Conservation (phyloP, 495 filamentous ascomycete species). For the Hypoxylon cercidicola region DNA sequence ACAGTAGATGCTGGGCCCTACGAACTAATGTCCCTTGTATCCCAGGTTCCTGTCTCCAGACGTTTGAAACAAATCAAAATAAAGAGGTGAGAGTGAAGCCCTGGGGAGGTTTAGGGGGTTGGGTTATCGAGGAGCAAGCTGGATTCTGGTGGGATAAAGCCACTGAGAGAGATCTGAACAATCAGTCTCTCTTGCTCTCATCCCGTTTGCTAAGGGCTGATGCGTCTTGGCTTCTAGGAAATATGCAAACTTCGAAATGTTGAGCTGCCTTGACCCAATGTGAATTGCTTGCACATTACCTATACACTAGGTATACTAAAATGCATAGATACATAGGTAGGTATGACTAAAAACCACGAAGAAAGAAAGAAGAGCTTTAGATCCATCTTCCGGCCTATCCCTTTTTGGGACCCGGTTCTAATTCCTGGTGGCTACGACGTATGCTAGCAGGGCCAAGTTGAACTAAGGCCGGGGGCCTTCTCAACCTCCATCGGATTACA, state of each 20-base stretch:
- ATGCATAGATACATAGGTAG: constrained; percentile 5
- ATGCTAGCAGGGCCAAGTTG: neutral
- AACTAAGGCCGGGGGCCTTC: constrained; percentile 23
- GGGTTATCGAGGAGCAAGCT: too few species aligned
- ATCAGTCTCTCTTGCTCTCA: constrained; percentile 23
- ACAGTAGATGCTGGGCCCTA: neutral
- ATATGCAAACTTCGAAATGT: constrained; percentile 11
- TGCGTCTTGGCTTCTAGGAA: constrained; percentile 1
- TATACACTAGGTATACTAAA: too few species aligned
- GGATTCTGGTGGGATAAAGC: neutral
- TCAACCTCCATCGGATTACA: constrained; percentile 37
- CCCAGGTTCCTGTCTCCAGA: constrained; percentile 13
- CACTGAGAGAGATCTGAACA: neutral
- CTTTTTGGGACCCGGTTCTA: constrained; percentile 34
- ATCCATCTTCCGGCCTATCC: constrained; percentile 35
- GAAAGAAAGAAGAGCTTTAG: constrained; percentile 19
- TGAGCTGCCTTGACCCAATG: constrained; percentile 17
- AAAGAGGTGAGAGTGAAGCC: constrained; percentile 5
- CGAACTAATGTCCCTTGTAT: neutral
- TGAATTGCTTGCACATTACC: constrained; percentile 12
- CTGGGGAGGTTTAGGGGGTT: constrained; percentile 10
- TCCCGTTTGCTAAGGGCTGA: constrained; percentile 8
- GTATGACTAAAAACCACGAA: neutral
- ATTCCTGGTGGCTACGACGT: constrained; percentile 32
- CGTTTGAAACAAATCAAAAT: constrained; percentile 20